These are phyloP conservation scores for Melaleuca alternifolia DNA, from an alignment of 345 rosid species.

Conservation along the genomic window DNA sequence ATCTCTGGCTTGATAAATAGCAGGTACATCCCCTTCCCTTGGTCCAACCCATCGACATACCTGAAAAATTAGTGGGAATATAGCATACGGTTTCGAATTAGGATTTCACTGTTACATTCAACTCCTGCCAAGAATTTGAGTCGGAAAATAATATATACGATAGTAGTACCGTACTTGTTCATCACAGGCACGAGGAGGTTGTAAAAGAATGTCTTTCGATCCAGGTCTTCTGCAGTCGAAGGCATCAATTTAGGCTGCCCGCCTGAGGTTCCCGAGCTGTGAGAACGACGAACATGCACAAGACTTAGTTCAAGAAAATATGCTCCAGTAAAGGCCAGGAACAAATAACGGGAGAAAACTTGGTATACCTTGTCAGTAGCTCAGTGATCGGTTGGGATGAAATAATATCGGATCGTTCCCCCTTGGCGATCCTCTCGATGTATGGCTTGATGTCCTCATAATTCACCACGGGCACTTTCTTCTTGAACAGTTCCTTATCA, in stretches of 20 bases:
- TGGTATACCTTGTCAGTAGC: constrained; percentile 68
- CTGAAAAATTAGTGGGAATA: constrained; percentile 23
- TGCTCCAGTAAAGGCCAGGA: neutral
- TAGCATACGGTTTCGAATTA: neutral
- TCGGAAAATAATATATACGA: neutral
- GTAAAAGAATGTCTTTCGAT: constrained; percentile 82
- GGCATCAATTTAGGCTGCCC: constrained; percentile 96
- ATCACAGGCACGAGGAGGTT: constrained; percentile 83
- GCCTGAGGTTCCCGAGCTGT: constrained; percentile 94
- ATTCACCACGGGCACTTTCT: constrained; percentile 66
- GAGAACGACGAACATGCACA: neutral
- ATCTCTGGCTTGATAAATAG: constrained; percentile 79
- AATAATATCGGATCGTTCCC: constrained; percentile 59
- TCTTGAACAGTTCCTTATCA: constrained; percentile 44
- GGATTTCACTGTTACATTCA: constrained; percentile 22
- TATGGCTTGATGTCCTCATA: constrained; percentile 67
- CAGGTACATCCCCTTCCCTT: constrained; percentile 91
- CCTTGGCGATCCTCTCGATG: constrained; percentile 69
- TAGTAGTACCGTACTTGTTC: constrained; percentile 48
- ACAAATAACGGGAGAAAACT: neutral
- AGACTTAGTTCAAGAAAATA: neutral
- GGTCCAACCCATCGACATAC: constrained; percentile 70
- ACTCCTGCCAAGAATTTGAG: neutral
- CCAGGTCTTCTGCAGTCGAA: constrained; percentile 82
- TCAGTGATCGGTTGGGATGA: constrained; percentile 74